Base-by-base conservation (phyloP, 2,329 filamentous ascomycete species). In the Akanthomyces muscarius region DNA sequence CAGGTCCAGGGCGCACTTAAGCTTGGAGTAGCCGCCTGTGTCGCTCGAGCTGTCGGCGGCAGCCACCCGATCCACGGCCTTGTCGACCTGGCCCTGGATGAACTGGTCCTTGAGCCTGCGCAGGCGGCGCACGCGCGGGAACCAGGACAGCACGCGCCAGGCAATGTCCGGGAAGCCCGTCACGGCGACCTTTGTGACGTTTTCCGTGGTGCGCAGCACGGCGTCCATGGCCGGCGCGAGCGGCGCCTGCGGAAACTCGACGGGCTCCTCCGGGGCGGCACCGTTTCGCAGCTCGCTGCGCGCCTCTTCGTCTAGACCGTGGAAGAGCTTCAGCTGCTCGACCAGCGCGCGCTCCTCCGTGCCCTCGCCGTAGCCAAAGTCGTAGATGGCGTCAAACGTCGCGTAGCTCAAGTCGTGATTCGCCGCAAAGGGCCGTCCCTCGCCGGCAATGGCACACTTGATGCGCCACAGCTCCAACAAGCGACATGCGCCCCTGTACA, bases 391-490 rank as follows among this genome's bases (percentile, higher is more conserved):
- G 63, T 76, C 74, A 6, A 76, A 62, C 0, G 71, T 70, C n/a
- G 64, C 66, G 38, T 71, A 69, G 5, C 68, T 69, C 23, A 77
- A 72, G 41, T 71, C 70, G 4, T 69, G 42, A 59, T 71, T 67
- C 1, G 71, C 73, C 5, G 55, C 45, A 47, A 68, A 69, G 1
- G 68, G 58, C 23, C 56, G 45, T 0, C 72, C 74, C 5, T 70
- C 47, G 14, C 50, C 50, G n/a, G 72, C 72, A 1, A 71, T 38
- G 0, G 64, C 48, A 18, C 61, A 64, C 62, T 77, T 79, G 50
- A 70, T 45, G 21, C 68, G 61, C 73, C 74, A 77, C n/a, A 78
- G 23, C 7, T 70, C 64, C 36, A 77, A 68, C 36, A 78, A 63
- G 25, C 71, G 68, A 38, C 63, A 54, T 8, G 71, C 68, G 13